Evolutionary conservation across 2,329 filamentous ascomycete species (phyloP).

Genomic region (Aspergillus sojae): DNA sequence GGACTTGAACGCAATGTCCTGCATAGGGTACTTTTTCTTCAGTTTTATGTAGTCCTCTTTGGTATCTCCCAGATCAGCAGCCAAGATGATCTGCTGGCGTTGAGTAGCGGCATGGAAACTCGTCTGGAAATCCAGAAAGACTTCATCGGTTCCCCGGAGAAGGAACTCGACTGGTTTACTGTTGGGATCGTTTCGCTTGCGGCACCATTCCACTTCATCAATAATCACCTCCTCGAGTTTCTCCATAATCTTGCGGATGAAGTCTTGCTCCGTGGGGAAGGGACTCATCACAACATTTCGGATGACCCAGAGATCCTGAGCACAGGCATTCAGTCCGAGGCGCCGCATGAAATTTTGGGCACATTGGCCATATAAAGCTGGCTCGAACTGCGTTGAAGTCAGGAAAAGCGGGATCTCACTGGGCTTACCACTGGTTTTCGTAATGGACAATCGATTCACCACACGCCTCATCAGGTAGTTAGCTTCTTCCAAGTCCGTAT

Average conservation of each 20-base stretch:
- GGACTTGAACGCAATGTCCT: not conserved
- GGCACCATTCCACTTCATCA: conserved; percentile 7
- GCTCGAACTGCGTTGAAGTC: conserved; percentile 48
- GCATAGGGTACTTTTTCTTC: rapidly evolving
- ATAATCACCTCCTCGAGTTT: conserved; percentile 4
- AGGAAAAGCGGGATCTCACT: conserved; percentile 47
- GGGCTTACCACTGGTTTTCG: conserved; percentile 40
- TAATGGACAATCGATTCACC: conserved; percentile 47
- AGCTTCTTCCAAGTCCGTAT: conserved; percentile 51
- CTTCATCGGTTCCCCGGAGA: conserved; percentile 31
- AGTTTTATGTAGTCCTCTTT: rapidly evolving
- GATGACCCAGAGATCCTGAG: conserved; percentile 47
- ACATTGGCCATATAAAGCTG: conserved; percentile 47
- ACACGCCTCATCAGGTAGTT: conserved; percentile 54
- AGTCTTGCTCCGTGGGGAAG: conserved; percentile 25
- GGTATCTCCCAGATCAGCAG: too few species aligned
- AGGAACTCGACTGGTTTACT: not conserved
- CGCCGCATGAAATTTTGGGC: conserved; percentile 46
- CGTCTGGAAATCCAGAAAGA: conserved; percentile 41
- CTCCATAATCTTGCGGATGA: not conserved
- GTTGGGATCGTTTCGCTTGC: not conserved
- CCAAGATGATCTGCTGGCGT: conserved; percentile 41
- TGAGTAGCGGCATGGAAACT: conserved; percentile 45
- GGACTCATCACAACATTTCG: conserved; percentile 52
- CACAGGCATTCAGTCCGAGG: conserved; percentile 34